Evolutionary conservation across 306 rosid species (phyloP).

Genomic region (Cajanus cajan): DNA sequence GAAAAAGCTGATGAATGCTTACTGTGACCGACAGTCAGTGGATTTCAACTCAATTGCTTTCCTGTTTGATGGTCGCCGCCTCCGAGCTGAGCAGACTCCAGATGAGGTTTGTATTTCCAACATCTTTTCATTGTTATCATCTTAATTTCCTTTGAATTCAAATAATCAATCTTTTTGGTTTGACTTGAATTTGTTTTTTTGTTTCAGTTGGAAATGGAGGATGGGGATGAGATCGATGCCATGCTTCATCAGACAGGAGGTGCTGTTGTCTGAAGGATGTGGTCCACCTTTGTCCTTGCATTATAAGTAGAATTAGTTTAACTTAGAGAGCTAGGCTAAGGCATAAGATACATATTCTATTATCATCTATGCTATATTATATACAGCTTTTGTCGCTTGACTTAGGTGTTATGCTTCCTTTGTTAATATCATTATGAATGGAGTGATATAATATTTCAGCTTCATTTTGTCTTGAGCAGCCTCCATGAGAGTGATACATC

Average conservation of each 20-base stretch:
- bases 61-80: constrained; percentile 75
- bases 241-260: constrained; percentile 93
- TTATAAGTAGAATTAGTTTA: constrained; percentile 36
- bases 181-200: not conserved
- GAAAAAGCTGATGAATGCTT: constrained; percentile 77
- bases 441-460: not conserved
- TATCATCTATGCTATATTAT: not conserved
- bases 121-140: not conserved
- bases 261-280: constrained; percentile 27
- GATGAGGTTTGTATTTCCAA: constrained; percentile 50
- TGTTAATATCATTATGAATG: constrained; percentile 39
- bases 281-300: not conserved
- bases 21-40: constrained; percentile 75
- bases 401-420: constrained; percentile 21
- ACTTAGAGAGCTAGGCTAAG: constrained; percentile 20
- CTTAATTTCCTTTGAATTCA: not conserved
- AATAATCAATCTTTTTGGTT: not conserved
- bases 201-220: constrained; percentile 88
- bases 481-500: not conserved
- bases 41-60: constrained; percentile 73
- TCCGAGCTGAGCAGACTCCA: constrained; percentile 76
- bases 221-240: constrained; percentile 82
- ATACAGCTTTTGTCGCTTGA: constrained; percentile 25
- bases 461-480: not conserved
- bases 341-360: constrained; percentile 25